A percentile compares a stretch with the other conserved stretches of the same genome.
phyloP scores from a whole-genome alignment of 1,284 basidiomycete species.

The Porphyrellus sp. region DNA sequence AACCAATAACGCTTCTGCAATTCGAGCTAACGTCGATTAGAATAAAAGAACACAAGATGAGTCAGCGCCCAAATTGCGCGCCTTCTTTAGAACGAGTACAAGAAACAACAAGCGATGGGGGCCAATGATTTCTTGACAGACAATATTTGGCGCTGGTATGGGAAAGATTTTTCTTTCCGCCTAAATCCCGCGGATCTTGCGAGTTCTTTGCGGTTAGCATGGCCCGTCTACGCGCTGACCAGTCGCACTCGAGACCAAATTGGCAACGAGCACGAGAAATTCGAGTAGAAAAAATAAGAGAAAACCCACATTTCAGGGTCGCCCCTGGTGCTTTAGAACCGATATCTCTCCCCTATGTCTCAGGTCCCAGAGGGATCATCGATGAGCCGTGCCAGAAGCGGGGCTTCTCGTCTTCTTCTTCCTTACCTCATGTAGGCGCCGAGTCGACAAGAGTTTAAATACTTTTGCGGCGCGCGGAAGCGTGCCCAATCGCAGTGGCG shows the following conservation, averaged over 20 bases:
- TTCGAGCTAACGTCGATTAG: not conserved
- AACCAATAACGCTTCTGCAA: not conserved
- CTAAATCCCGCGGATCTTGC: conserved; percentile 13
- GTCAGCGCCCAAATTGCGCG: not conserved
- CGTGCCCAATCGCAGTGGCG: conserved; percentile 4
- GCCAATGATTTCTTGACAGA: too few relatives aligned
- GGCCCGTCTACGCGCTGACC: not conserved
- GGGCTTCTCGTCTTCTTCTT: not conserved
- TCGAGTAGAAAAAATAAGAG: conserved; percentile 2
- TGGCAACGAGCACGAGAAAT: not conserved
- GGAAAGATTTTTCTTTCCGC: not conserved
- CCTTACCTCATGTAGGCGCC: conserved; percentile 10
- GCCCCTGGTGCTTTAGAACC: not conserved
- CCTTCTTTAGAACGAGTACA: conserved; percentile 1
- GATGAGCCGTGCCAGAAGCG: not conserved
- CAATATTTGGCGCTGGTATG: conserved; percentile 11
- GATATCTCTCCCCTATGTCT: not conserved
- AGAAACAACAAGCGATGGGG: conserved; percentile 13
- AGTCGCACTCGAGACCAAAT: not conserved
- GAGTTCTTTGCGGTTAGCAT: not conserved
- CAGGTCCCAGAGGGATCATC: not conserved
- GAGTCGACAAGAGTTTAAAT: not conserved
- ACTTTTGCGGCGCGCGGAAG: conserved; percentile 1
- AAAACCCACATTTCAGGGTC: not conserved
- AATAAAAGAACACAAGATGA: not conserved